Percentiles rank a stretch among this genome's conserved stretches.
Conservation (phyloP, 2,329 filamentous ascomycete species). For the Passalora sequoiae region DNA sequence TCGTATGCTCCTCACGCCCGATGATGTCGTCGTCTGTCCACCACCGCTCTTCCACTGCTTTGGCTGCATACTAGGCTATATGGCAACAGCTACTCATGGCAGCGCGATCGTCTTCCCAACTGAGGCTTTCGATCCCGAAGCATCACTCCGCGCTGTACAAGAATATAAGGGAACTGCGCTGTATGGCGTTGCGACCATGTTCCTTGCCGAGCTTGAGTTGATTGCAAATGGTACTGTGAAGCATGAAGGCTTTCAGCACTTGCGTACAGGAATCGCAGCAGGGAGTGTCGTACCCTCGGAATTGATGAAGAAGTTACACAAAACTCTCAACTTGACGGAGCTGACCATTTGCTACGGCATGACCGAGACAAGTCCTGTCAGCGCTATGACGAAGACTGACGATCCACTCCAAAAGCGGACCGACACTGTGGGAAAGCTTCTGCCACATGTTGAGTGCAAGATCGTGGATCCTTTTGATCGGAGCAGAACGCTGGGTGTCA, state of each 20-base stretch:
- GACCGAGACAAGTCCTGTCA: constrained; percentile 79
- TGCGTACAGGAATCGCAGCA: constrained; percentile 87
- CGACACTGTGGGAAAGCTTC: constrained; percentile 68
- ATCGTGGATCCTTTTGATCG: constrained; percentile 67
- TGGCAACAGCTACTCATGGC: constrained; percentile 84
- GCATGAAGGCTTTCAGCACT: constrained; percentile 54
- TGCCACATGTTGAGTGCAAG: constrained; percentile 77
- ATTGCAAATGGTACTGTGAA: constrained; percentile 41
- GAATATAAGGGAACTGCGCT: constrained; percentile 63
- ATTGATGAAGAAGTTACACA: constrained; percentile 72
- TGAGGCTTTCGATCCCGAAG: constrained; percentile 77
- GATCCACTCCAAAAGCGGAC: constrained; percentile 71
- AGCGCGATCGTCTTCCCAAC: constrained; percentile 77
- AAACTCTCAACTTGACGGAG: constrained; percentile 68
- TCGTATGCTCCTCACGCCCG: constrained; percentile 71
- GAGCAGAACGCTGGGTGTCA: constrained; percentile 55
- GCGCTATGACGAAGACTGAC: constrained; percentile 71
- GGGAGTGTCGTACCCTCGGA: constrained; percentile 79
- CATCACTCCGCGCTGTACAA: constrained; percentile 61
- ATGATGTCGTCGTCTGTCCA: constrained; percentile 64
- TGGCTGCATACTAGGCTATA: constrained; percentile 85
- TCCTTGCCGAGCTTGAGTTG: constrained; percentile 77
- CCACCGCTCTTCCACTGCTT: constrained; percentile 68
- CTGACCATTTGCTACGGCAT: constrained; percentile 94
- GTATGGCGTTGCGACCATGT: constrained; percentile 94